These are phyloP conservation scores for Aspergillus niger DNA, from an alignment of 2,329 filamentous ascomycete genomes.

Conservation along the genomic window DNA sequence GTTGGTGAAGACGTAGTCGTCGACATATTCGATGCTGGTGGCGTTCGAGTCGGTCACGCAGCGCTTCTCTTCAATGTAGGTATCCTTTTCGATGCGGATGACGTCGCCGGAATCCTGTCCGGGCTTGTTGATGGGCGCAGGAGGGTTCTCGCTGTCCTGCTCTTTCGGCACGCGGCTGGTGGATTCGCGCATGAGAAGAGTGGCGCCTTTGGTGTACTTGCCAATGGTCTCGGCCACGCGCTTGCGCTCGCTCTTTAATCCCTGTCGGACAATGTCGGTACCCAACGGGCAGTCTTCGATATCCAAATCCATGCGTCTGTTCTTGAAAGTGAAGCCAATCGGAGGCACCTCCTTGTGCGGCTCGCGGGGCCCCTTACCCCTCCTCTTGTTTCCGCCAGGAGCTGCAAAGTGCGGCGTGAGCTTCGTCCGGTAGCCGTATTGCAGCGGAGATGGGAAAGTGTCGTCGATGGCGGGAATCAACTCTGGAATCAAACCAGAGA, in stretches of 20 bases:
- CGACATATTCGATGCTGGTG: constrained; percentile 84
- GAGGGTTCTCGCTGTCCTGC: constrained; percentile 5
- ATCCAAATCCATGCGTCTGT: constrained; percentile 76
- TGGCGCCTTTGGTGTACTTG: constrained; percentile 79
- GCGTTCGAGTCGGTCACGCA: constrained; percentile 86
- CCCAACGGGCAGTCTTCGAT: constrained; percentile 98
- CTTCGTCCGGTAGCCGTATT: constrained; percentile 95
- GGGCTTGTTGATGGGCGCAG: constrained; percentile 26
- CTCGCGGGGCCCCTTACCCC: constrained; percentile 52
- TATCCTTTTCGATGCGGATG: constrained; percentile 59
- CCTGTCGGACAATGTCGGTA: constrained; percentile 78
- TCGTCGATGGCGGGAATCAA: constrained; percentile 74
- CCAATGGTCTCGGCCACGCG: constrained; percentile 70
- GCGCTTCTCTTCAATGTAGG: constrained; percentile 75
- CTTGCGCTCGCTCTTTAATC: constrained; percentile 76
- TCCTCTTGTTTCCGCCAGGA: constrained; percentile 58
- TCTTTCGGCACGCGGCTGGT: constrained; percentile 61
- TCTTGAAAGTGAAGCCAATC: constrained; percentile 90
- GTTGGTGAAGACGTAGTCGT: constrained; percentile 81
- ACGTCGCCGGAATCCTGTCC: constrained; percentile 43
- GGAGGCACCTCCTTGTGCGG: constrained; percentile 62
- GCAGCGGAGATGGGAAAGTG: constrained; percentile 85
- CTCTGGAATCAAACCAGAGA: constrained; percentile 76
- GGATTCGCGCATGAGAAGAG: constrained; percentile 83
- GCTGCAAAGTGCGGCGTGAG: constrained; percentile 94